Evolutionary conservation across 441 rosid species (phyloP).

Genomic region (Croton laevigatus): DNA sequence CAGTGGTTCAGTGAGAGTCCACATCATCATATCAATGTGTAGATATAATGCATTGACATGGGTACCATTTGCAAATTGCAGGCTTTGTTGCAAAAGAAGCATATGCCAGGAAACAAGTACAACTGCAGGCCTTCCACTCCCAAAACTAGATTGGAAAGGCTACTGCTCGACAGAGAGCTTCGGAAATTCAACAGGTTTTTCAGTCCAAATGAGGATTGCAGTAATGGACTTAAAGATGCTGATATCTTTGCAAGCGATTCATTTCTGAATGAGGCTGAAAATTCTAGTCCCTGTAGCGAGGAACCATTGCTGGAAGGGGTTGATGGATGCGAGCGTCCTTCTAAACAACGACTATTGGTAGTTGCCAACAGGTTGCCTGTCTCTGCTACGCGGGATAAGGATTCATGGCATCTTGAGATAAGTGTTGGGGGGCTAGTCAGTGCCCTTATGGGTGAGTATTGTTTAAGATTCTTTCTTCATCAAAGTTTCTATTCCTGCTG

Average conservation of each 20-base stretch:
- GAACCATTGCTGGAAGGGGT: conserved; percentile 30
- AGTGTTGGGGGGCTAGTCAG: conserved; percentile 73
- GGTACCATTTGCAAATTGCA: conserved; percentile 21
- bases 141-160: conserved; percentile 51
- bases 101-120: conserved; percentile 43
- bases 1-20: background rate
- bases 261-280: conserved; percentile 29
- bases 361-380: conserved; percentile 83
- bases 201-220: conserved; percentile 28
- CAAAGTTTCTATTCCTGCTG: background rate
- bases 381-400: conserved; percentile 62
- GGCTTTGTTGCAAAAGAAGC: conserved; percentile 29
- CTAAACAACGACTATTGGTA: conserved; percentile 66
- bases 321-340: conserved; percentile 41
- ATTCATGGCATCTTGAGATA: conserved; percentile 65
- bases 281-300: conserved; percentile 25
- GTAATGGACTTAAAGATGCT: conserved; percentile 23
- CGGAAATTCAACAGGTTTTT: conserved; percentile 39
- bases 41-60: conserved; percentile 6
- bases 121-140: conserved; percentile 38
- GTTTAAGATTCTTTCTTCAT: background rate
- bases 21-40: background rate
- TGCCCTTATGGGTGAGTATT: conserved; percentile 59
- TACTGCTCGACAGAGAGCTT: conserved; percentile 52
- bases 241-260: conserved; percentile 30